Conservation (phyloP, 2,329 filamentous ascomycete genomes). For the Sporothrix globosa region DNA sequence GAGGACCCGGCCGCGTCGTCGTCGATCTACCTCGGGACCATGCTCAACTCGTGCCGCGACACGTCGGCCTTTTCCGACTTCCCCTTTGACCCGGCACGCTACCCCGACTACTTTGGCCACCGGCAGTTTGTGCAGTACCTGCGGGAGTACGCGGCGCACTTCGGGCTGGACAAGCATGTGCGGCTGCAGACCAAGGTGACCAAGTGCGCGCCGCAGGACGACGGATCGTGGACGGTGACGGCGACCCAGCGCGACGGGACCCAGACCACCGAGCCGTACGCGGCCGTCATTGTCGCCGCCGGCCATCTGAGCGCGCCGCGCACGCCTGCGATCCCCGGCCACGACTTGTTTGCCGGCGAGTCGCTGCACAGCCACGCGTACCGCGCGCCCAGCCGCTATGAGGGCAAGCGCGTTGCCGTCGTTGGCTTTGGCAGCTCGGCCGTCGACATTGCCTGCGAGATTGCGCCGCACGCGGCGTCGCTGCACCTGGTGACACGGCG, state of each 20-base stretch:
- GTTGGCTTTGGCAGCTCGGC: constrained; percentile 47
- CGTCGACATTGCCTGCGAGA: constrained; percentile 47
- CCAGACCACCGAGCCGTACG: constrained; percentile 36
- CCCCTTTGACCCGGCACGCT: constrained; percentile 46
- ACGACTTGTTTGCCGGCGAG: constrained; percentile 43
- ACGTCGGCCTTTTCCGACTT: constrained; percentile 48
- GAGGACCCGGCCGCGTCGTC: constrained; percentile 37
- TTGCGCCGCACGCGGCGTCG: constrained; percentile 43
- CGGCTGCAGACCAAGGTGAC: constrained; percentile 43
- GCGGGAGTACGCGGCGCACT: constrained; percentile 46
- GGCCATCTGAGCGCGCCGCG: constrained; percentile 40
- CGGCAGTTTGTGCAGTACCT: constrained; percentile 44
- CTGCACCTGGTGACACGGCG: constrained; percentile 46
- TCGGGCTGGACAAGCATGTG: constrained; percentile 44
- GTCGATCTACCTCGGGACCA: constrained; percentile 43
- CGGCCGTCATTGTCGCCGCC: constrained; percentile 45
- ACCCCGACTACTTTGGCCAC: constrained; percentile 47
- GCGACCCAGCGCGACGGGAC: constrained; percentile 27
- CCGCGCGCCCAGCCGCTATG: constrained; percentile 42
- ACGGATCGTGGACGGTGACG: constrained; percentile 42
- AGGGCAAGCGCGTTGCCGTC: constrained; percentile 46
- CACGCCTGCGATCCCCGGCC: constrained; percentile 41
- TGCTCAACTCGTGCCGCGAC: constrained; percentile 47
- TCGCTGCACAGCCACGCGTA: constrained; percentile 47
- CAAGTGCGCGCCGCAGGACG: constrained; percentile 39